Base-by-base conservation (phyloP, 345 rosid species). In the Syzygium aqueum region DNA sequence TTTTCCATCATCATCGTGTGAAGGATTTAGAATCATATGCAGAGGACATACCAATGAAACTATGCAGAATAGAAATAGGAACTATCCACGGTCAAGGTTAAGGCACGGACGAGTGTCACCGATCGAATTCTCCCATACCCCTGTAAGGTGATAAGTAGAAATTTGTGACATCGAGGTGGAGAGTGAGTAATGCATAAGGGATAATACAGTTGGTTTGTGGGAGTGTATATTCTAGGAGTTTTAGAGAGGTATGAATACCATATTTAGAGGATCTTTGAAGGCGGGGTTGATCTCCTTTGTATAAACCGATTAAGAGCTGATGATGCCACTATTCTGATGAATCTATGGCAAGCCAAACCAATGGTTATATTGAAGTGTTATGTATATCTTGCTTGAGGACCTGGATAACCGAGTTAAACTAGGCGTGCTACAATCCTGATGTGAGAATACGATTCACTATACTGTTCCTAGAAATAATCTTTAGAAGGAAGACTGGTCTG, bases 251-350 rank as follows among this genome's bases (percentile, higher is more conserved):
- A 25, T 25, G 1, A 59, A 59, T 59, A 59, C 7, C 1, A 27
- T 27, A n/a, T 2, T 59, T 27, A 59, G 30, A 25, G 3, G 1
- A 59, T 59, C 1, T 59, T 0, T 59, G 1, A 11, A 25, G 1
- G 3, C 1, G 5, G 0, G 6, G 27, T 57, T 57, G 7, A 57
- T 7, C 7, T 59, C 12, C 15, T 14, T 0, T 59, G 0, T 1
- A 25, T 2, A 59, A 59, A 59, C 0, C 12, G 0, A 3, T 27
- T 0, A 1, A 59, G 1, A 59, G 3, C 30, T 3, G 0, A 59
- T 59, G 27, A 59, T 59, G 27, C 6, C 1, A 1, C 7, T 57
- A 12, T 57, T 13, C 0, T 57, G 5, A 50, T 25, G 3, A 59
- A 6, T 0, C 11, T 7, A 59, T 59, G 27, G 1, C 5, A 57